Evolutionary conservation across 1,284 basidiomycete species (phyloP), one percentile per base, ranked within the genome.

Genomic region (Singerocomus inundabilis): DNA sequence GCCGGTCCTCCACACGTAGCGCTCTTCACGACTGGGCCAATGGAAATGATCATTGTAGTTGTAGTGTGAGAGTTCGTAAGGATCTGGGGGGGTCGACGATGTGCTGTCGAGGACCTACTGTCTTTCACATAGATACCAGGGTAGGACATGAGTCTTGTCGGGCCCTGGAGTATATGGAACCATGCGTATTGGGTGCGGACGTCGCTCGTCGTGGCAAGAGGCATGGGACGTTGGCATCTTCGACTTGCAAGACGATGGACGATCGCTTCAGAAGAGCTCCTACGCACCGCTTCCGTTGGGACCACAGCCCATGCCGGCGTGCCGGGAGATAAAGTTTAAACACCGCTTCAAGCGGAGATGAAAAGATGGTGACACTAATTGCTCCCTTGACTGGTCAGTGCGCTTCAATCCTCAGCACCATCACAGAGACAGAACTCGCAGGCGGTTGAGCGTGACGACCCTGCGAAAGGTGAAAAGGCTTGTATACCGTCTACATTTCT

Each of bases 351-450:
- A 52, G 44, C 69, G 65, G 65, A 68, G 67, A 62, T 10, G 0
- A 46, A 60, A 58, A 41, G 42, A 56, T 51, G 63, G 56, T 53
- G 47, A 69, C 56, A 48, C 51, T 56, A 62, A 57, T 58, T 60
- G 49, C 53, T 33, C 51, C 48, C 43, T 57, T 44, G 55, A 37
- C 56, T 67, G 68, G 68, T 67, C 60, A 68, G 61, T 64, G 68
- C 64, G 69, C 63, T 46, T 59, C 59, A 65, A 70, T 60, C 66
- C 59, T 68, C 68, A 64, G 69, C 67, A 69, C 64, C 69, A 68
- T 66, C 66, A 68, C 69, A 66, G 66, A 70, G 69, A 67, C 68
- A 70, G 68, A 68, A 64, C 69, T 66, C 69, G 63, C 65, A 70
- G 65, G 57, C 69, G 63, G 65, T 69, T 69, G 66, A 63, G 68